Conservation (phyloP, 257 asterid species). For the Nicotiana obtusifolia region DNA sequence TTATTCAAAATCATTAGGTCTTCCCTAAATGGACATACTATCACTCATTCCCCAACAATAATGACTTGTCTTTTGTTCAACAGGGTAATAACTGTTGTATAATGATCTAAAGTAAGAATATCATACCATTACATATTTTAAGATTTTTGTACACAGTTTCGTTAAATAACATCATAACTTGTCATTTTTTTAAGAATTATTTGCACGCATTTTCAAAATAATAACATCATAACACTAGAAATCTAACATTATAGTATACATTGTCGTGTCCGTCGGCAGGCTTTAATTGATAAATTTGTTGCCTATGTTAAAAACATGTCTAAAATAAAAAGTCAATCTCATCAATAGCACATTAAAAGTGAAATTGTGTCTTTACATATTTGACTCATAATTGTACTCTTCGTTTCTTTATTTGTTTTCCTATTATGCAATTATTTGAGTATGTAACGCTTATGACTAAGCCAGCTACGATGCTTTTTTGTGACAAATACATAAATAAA, state of each 20-base stretch:
- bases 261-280: slow-evolving; percentile 2
- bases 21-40: slow-evolving; percentile 28
- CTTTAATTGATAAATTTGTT: background rate
- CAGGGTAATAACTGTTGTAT: background rate
- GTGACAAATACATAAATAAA: background rate
- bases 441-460: background rate
- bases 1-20: slow-evolving; percentile 36
- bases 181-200: background rate
- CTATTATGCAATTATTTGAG: background rate
- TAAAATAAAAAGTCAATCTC: slow-evolving; percentile 1
- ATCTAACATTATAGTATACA: background rate
- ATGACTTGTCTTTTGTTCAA: slow-evolving; percentile 18
- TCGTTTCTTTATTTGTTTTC: background rate
- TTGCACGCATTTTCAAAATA: background rate
- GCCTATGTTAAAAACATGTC: background rate
- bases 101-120: background rate
- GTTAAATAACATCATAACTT: background rate
- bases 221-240: background rate
- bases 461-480: background rate
- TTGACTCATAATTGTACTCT: slow-evolving; percentile 6
- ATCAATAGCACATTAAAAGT: background rate
- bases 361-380: slow-evolving; percentile 5
- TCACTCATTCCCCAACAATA: slow-evolving; percentile 24
- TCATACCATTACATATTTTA: slow-evolving; percentile 7
- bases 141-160: background rate